phyloP scores from a whole-genome alignment of 352 stramenopile species.

The Phytopythium cucurbitacearum region DNA sequence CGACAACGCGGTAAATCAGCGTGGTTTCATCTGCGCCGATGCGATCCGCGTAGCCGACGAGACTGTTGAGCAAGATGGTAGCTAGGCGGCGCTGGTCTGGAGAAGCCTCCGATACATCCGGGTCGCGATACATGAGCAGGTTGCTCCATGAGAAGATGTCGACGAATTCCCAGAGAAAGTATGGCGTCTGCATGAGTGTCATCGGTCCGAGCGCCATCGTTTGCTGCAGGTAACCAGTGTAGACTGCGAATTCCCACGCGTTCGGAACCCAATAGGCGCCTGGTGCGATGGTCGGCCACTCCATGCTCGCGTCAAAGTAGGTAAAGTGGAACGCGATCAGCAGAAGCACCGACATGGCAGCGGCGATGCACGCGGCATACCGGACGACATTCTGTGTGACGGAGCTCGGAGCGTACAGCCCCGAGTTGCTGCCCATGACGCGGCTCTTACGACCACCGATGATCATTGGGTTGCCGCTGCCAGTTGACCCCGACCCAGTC shows the following conservation, averaged over 20 bases:
- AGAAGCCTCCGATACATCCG: constrained; percentile 11
- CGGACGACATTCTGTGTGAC: constrained; percentile 39
- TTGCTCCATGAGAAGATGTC: constrained; percentile 61
- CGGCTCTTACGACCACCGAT: constrained; percentile 39
- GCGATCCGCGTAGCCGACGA: constrained; percentile 45
- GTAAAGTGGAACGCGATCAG: constrained; percentile 45
- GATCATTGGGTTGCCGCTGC: constrained; percentile 11
- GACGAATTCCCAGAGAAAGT: constrained; percentile 53
- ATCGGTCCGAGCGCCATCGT: constrained; percentile 42
- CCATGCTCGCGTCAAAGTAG: constrained; percentile 23
- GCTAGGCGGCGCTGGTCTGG: constrained; percentile 22
- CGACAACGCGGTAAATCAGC: constrained; percentile 19
- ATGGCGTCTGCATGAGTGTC: constrained; percentile 48
- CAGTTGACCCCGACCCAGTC: background rate
- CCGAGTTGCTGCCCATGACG: constrained; percentile 19
- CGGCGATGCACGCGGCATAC: constrained; percentile 30
- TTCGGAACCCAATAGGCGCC: constrained; percentile 40
- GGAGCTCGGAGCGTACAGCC: constrained; percentile 27
- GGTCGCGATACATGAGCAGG: constrained; percentile 24
- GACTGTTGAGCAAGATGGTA: constrained; percentile 36
- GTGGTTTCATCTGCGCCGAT: constrained; percentile 36
- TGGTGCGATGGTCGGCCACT: constrained; percentile 12
- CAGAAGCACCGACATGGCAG: constrained; percentile 38
- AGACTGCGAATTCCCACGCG: constrained; percentile 54
- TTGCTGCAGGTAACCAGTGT: constrained; percentile 50